Base-by-base conservation (phyloP, 2,329 filamentous ascomycete species). In the Hypoxylon sp. region DNA sequence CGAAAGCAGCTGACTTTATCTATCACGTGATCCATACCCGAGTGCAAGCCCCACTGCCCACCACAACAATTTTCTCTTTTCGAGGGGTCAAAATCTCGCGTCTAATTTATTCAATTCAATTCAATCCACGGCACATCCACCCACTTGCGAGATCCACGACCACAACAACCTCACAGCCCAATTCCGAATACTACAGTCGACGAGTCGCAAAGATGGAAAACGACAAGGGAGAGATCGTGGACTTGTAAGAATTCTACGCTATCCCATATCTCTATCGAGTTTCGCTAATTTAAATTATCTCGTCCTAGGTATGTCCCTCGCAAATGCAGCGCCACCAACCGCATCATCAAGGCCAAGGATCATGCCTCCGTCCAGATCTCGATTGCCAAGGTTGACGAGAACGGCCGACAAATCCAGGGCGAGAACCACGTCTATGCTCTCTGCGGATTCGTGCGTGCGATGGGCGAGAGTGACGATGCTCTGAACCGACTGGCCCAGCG, bases 261-360 rank as follows among this genome's bases (percentile, higher is more conserved):
- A 48, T 14, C 21, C 4, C 1, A 14, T 17, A 36, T 38, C 11
- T 38, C 6, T 30, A 4, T 30, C 17, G 41, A 49, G 43, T 25
- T 32, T 63, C 48, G 28, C 59, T 63, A 48, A 67, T 55, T 3
- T 28, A 63, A 58, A 49, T 70, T 70, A 53, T 49, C 41, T 66
- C 58, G 48, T 74, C 19, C 72, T 81, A 97, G 93, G 84, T 97
- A 97, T 91, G 93, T 97, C 89, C 94, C 94, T 83, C 93, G 95
- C 89, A 98, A 98, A 89, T 98, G 95, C 93, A 93, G 90, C 84
- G 94, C 94, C 79, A 97, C 95, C 84, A 97, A 97, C 93, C 93
- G 96, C 87, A 98, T 98, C 89, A 98, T 99, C 91, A 98, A 98
- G 89, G 94, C 96, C 88, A 98, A 98, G 89, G 96, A 99, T 87